Conservation (phyloP, 306 rosid genomes). For the Carpinus viminea region DNA sequence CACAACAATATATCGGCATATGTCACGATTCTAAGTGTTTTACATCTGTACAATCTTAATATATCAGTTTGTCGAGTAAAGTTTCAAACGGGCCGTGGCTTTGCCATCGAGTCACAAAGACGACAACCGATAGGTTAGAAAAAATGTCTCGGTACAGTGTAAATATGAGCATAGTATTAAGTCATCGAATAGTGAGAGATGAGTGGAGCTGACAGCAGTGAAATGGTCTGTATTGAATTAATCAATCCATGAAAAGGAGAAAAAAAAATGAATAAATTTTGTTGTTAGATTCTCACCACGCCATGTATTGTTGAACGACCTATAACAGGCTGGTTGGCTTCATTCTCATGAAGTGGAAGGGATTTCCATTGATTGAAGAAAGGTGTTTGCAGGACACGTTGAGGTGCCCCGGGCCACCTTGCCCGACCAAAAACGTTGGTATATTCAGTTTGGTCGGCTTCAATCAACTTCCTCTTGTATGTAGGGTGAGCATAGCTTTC, state of each 20-base stretch:
- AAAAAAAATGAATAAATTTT: too few relatives aligned
- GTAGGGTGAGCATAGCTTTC: slow-evolving; percentile 85
- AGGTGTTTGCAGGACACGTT: slow-evolving; percentile 68
- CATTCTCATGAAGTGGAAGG: slow-evolving; percentile 63
- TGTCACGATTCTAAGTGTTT: too few relatives aligned
- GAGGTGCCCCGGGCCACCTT: slow-evolving; percentile 83
- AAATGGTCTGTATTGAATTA: neutral
- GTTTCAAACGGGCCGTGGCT: too few relatives aligned
- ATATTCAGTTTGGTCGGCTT: slow-evolving; percentile 61
- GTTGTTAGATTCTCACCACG: slow-evolving; percentile 44
- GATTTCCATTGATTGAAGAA: slow-evolving; percentile 69
- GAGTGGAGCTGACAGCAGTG: too few relatives aligned
- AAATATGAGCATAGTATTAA: too few relatives aligned
- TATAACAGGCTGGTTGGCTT: slow-evolving; percentile 63
- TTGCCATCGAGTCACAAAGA: too few relatives aligned
- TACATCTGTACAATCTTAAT: too few relatives aligned
- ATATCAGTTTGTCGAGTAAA: too few relatives aligned
- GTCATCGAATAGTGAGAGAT: too few relatives aligned
- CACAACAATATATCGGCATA: neutral
- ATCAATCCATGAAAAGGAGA: neutral
- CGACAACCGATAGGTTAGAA: too few relatives aligned
- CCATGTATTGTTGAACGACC: slow-evolving; percentile 69
- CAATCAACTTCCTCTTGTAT: slow-evolving; percentile 73
- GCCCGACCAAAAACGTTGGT: slow-evolving; percentile 77
- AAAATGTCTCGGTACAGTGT: too few relatives aligned